Conservation (phyloP, 176 grass and related monocot genomes). For the Aegilops speltoides region DNA sequence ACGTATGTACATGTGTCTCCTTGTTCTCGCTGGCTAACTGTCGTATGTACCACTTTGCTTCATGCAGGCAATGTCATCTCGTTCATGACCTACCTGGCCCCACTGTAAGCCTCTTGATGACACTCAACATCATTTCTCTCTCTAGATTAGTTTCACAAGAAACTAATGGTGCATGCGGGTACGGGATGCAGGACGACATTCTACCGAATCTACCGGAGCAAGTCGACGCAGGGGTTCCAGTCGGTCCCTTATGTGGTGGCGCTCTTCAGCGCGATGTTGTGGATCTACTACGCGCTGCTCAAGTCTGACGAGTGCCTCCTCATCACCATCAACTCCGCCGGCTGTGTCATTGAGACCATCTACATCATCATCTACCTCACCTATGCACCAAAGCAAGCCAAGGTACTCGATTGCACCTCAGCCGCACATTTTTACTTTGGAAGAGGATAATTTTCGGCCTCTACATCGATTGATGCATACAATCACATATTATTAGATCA, state of each 20-base stretch:
- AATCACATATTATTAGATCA: too few species aligned
- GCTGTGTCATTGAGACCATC: slow-evolving; percentile 79
- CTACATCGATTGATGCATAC: too few species aligned
- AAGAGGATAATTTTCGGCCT: too few species aligned
- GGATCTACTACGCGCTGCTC: slow-evolving; percentile 88
- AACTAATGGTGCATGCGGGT: background rate
- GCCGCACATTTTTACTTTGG: too few species aligned
- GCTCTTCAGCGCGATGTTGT: slow-evolving; percentile 81
- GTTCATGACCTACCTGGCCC: slow-evolving; percentile 78
- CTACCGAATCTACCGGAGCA: slow-evolving; percentile 65
- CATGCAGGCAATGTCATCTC: slow-evolving; percentile 75
- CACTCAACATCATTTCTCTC: background rate
- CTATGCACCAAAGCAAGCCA: slow-evolving; percentile 65
- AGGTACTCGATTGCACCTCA: background rate
- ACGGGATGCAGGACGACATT: slow-evolving; percentile 59
- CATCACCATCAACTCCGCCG: slow-evolving; percentile 73
- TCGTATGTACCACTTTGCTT: background rate
- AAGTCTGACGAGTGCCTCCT: slow-evolving; percentile 58
- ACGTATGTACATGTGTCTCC: background rate
- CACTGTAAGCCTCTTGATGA: slow-evolving; percentile 48
- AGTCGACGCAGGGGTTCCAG: slow-evolving; percentile 81
- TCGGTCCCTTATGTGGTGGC: slow-evolving; percentile 89
- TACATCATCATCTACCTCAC: slow-evolving; percentile 66
- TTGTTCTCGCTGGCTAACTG: background rate
- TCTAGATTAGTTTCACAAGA: background rate